Base-by-base conservation (phyloP, 2,329 filamentous ascomycete genomes). In the Colletotrichum lentis region DNA sequence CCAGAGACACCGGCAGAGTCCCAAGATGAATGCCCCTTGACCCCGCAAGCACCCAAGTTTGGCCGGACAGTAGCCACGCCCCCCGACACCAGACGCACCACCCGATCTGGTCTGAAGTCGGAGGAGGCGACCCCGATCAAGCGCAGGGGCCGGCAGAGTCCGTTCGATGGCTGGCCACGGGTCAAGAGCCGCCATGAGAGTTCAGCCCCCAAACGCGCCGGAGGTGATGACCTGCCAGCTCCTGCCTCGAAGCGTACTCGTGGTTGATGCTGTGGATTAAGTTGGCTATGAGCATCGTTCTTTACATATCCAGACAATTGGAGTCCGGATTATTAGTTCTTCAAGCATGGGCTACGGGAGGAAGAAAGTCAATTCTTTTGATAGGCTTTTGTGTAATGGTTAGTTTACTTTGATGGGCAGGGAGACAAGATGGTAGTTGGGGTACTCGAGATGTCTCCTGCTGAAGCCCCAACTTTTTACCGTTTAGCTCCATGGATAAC, bases 141-240 rank as follows among this genome's bases (percentile, higher is more conserved):
- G 71, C 66, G 72, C 67, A 76, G 75, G 67, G 73, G 73, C 52
- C 74, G 80, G 71, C 80, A 80, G 65, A 89, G 85, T 72, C 88
- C 87, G 2, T 93, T 93, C 73, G 88, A 91, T 72, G 83, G 83
- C 46, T 93, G 90, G 90, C 85, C 82, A 70, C 87, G 89, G 66
- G 87, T 86, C 72, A 93, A 93, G 82, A 80, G 78, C 72, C 75
- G 80, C 77, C 63, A 59, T 12, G 67, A 43, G 20, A 54, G 64
- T 24, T 47, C 52, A 18, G 20, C 52, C 3, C 20, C 35, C 11
- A 69, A 69, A 58, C 67, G 67, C 6, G 27, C 57, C 39, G 64
- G 56, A 47, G 64, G 60, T 7, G 73, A 62, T 8, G 73, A 69
- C n/a, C 72, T 79, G 22, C 71, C 72, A 27, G 69, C 76, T 4